These are phyloP conservation scores for Zea luxurians DNA, from an alignment of 176 grass and related monocot species.

Conservation along the genomic window DNA sequence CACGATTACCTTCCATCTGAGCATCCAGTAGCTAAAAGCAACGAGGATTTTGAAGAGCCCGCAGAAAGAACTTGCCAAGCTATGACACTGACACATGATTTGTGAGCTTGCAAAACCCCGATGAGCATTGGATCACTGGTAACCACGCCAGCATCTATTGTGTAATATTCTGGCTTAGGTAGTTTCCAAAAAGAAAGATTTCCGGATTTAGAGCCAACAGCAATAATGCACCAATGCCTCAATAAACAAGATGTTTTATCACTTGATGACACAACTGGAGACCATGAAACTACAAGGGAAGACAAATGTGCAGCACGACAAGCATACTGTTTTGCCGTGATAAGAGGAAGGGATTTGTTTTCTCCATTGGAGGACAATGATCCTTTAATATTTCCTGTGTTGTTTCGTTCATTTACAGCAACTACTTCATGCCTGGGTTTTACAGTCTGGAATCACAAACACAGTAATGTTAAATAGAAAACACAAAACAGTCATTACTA, in stretches of 20 bases:
- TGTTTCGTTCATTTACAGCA: conserved; percentile 33
- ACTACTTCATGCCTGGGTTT: conserved; percentile 21
- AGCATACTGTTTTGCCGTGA: conserved; percentile 75
- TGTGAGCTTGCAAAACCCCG: conserved; percentile 69
- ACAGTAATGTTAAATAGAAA: neutral
- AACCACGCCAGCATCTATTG: conserved; percentile 49
- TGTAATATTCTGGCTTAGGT: conserved; percentile 63
- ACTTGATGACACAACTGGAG: conserved; percentile 60
- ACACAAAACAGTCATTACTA: neutral
- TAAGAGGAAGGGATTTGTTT: conserved; percentile 43
- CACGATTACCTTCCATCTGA: conserved; percentile 68
- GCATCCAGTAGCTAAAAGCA: conserved; percentile 77
- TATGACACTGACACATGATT: conserved; percentile 75
- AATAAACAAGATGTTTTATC: conserved; percentile 36
- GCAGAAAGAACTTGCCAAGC: conserved; percentile 51
- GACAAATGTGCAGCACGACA: conserved; percentile 56
- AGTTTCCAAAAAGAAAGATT: conserved; percentile 87
- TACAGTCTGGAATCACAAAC: conserved; percentile 31
- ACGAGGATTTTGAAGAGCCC: conserved; percentile 43
- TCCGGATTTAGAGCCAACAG: conserved; percentile 78
- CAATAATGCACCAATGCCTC: conserved; percentile 68
- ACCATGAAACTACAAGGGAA: conserved; percentile 77
- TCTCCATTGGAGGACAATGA: conserved; percentile 36
- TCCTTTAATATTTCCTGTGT: conserved; percentile 38
- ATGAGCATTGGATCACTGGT: conserved; percentile 54